Conservation (phyloP, 2,329 filamentous ascomycete species). For the Proliferodiscus dingleyae region DNA sequence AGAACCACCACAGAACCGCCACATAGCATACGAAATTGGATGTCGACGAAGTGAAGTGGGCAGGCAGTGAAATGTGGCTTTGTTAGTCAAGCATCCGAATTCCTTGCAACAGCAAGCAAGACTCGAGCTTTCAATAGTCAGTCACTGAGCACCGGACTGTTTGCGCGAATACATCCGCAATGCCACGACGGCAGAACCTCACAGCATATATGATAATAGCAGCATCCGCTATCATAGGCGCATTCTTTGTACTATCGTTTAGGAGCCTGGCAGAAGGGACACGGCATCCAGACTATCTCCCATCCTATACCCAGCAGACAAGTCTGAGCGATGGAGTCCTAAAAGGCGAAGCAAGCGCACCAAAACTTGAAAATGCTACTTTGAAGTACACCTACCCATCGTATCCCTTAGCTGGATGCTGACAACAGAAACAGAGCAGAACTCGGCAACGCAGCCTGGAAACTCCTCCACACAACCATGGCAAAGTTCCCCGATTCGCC, state of each 20-base stretch:
- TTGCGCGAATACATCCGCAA: slow-evolving; percentile 10
- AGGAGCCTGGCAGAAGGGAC: slow-evolving; percentile 16
- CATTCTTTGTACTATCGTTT: slow-evolving; percentile 50
- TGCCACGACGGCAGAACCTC: slow-evolving; percentile 40
- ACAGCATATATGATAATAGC: slow-evolving; percentile 50
- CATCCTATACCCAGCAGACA: slow-evolving; percentile 13
- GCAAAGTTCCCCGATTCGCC: slow-evolving; percentile 64
- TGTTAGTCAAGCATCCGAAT: too few species aligned
- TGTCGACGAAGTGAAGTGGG: too few species aligned
- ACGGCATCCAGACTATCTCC: slow-evolving; percentile 16
- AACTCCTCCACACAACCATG: slow-evolving; percentile 67
- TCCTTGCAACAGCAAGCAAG: not conserved
- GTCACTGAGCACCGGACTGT: too few species aligned
- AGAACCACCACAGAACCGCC: too few species aligned
- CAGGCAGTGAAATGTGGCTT: too few species aligned
- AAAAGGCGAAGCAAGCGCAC: slow-evolving; percentile 67
- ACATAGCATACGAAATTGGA: too few species aligned
- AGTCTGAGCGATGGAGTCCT: slow-evolving; percentile 47
- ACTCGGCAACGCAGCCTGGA: slow-evolving; percentile 64
- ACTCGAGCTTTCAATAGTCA: not conserved
- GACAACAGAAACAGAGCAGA: slow-evolving; percentile 38
- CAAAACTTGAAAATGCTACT: slow-evolving; percentile 78
- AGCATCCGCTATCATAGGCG: slow-evolving; percentile 52
- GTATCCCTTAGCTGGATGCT: slow-evolving; percentile 4
- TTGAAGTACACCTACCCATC: slow-evolving; percentile 52